phyloP scores from a whole-genome alignment of 345 rosid genomes.

The Populus tremula region DNA sequence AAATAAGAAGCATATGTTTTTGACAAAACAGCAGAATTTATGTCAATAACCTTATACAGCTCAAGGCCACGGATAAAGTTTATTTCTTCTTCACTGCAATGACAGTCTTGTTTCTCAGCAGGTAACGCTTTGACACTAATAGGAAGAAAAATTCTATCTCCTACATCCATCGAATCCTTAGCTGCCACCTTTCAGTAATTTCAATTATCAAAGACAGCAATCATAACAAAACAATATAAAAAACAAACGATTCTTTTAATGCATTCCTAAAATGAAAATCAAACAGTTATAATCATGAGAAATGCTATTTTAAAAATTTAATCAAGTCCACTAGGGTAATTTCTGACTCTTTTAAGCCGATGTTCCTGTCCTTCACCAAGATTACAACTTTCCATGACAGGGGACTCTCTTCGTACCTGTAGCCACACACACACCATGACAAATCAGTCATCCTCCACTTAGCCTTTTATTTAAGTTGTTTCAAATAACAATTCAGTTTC shows the following conservation, averaged over 20 bases:
- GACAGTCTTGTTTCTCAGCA: conserved; percentile 38
- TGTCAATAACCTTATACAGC: conserved; percentile 64
- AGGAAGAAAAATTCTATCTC: conserved; percentile 81
- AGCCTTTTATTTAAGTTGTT: neutral
- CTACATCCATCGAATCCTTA: conserved; percentile 62
- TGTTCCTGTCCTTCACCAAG: conserved; percentile 30
- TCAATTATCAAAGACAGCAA: conserved; percentile 26
- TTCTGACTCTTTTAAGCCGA: conserved; percentile 60
- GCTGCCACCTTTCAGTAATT: conserved; percentile 65
- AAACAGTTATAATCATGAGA: neutral
- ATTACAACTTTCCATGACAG: conserved; percentile 17
- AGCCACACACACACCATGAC: neutral
- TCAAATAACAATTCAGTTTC: neutral
- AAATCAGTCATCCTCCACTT: neutral
- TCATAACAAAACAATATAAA: neutral
- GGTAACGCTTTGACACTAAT: conserved; percentile 41
- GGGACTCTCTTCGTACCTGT: conserved; percentile 68
- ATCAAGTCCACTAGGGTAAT: neutral
- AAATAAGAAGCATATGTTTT: conserved; percentile 1
- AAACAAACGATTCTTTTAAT: no score
- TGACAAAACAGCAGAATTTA: conserved; percentile 3
- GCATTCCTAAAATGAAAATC: no score
- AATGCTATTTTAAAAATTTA: neutral
- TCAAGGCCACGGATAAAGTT: conserved; percentile 59
- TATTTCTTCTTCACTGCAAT: conserved; percentile 57